These are phyloP conservation scores for Gyromitra esculenta DNA, from an alignment of 2,329 filamentous ascomycete species.

Conservation along the genomic window DNA sequence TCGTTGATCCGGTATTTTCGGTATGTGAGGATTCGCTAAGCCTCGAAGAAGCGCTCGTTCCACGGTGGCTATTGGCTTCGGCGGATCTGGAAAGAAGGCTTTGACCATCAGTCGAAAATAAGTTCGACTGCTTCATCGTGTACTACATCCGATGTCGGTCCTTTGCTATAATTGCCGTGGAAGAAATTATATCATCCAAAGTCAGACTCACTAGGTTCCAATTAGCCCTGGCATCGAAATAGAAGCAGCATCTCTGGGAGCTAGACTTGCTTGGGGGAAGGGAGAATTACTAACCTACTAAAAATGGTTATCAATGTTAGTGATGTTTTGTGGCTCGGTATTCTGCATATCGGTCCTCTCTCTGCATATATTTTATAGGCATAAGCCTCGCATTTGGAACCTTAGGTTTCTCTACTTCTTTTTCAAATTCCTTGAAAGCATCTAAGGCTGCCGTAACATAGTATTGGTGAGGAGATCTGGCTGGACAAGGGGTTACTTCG, in stretches of 20 bases:
- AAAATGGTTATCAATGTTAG: slow-evolving; percentile 20
- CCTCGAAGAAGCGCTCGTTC: not conserved
- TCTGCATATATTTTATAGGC: not conserved
- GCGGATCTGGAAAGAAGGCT: slow-evolving; percentile 8
- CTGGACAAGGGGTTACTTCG: slow-evolving; percentile 23
- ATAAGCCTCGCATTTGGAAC: not conserved
- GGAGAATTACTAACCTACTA: slow-evolving; percentile 5
- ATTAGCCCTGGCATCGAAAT: not conserved
- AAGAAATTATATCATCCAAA: slow-evolving; percentile 22
- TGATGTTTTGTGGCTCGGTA: slow-evolving; percentile 19
- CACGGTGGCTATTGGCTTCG: not conserved
- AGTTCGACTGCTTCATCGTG: slow-evolving; percentile 24
- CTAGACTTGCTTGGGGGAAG: too few relatives aligned
- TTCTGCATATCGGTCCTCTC: slow-evolving; percentile 6
- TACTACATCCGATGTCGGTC: slow-evolving; percentile 33
- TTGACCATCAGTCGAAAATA: slow-evolving; percentile 12
- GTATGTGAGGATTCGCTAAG: not conserved
- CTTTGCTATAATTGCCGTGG: slow-evolving; percentile 14
- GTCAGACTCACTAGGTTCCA: slow-evolving; percentile 22
- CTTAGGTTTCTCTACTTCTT: not conserved
- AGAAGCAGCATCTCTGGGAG: too few relatives aligned
- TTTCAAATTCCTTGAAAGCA: slow-evolving; percentile 13
- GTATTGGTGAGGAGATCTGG: slow-evolving; percentile 24
- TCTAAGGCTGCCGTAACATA: slow-evolving; percentile 1
- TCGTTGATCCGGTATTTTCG: not conserved